Percentiles rank a stretch among this genome's conserved stretches.
These are phyloP conservation scores for Mycosphaerella sp. DNA, from an alignment of 2,329 filamentous ascomycete genomes.

Conservation along the genomic window DNA sequence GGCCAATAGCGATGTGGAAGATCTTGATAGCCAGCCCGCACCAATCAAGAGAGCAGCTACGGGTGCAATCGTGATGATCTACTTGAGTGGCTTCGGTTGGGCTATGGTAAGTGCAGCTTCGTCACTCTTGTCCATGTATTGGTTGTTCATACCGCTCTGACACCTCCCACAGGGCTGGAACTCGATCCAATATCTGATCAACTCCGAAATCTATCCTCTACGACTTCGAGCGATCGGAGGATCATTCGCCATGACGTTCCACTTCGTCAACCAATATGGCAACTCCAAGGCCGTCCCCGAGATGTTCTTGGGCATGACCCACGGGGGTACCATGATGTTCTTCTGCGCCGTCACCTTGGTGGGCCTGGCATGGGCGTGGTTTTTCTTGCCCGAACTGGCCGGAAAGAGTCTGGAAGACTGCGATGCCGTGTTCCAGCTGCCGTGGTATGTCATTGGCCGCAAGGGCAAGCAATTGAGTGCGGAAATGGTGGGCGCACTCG, in stretches of 20 bases:
- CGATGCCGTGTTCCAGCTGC: conserved; percentile 52
- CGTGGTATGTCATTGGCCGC: conserved; percentile 68
- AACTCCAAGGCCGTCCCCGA: conserved; percentile 66
- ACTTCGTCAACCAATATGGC: conserved; percentile 64
- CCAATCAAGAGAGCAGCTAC: conserved; percentile 53
- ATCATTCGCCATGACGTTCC: conserved; percentile 67
- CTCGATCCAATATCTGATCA: conserved; percentile 62
- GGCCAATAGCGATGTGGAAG: conserved; percentile 53
- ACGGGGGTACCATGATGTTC: conserved; percentile 69
- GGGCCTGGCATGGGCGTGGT: conserved; percentile 57
- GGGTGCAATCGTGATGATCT: conserved; percentile 51
- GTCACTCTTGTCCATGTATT: neutral
- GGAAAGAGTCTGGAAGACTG: conserved; percentile 52
- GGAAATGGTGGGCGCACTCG: conserved; percentile 22
- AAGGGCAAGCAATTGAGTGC: conserved; percentile 30
- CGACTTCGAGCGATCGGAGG: conserved; percentile 65
- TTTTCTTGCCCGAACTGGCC: conserved; percentile 48
- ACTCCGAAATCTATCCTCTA: conserved; percentile 69
- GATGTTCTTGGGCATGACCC: conserved; percentile 58
- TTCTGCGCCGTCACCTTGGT: conserved; percentile 63
- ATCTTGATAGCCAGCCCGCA: conserved; percentile 43
- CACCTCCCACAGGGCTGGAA: conserved; percentile 30
- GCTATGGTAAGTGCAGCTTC: conserved; percentile 43
- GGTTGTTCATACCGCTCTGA: neutral
- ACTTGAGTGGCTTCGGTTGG: conserved; percentile 60